phyloP scores from a whole-genome alignment of 192 early-diverging fungal species.

The Phycomyces blakesleeanus region DNA sequence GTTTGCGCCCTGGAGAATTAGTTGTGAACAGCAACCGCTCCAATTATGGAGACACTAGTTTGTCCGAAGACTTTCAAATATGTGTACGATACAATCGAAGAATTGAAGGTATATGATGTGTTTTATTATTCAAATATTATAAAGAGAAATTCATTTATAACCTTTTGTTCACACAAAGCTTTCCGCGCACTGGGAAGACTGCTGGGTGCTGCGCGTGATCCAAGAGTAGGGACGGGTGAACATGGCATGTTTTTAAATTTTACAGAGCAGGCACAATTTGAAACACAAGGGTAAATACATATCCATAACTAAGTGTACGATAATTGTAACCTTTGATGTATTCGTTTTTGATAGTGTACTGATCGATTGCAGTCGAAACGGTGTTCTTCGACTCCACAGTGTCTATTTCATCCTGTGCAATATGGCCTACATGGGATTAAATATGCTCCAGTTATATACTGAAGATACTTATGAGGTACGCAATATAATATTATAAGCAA shows the following conservation, averaged over 20 bases:
- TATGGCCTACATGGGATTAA: constrained; percentile 83
- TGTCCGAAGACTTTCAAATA: constrained; percentile 34
- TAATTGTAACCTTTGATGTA: not conserved
- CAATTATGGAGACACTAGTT: constrained; percentile 3
- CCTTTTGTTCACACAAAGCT: constrained; percentile 34
- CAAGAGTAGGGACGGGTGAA: constrained; percentile 13
- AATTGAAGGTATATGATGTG: constrained; percentile 58
- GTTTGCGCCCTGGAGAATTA: constrained; percentile 23
- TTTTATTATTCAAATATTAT: too few species aligned
- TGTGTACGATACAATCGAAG: constrained; percentile 54
- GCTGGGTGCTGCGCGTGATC: constrained; percentile 42
- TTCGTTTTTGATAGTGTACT: constrained; percentile 47
- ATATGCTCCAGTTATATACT: constrained; percentile 86
- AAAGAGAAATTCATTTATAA: too few species aligned
- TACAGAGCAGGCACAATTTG: constrained; percentile 62
- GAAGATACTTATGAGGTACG: constrained; percentile 82
- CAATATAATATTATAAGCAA: constrained; percentile 17
- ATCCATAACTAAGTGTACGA: not conserved
- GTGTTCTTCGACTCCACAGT: constrained; percentile 58
- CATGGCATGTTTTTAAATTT: constrained; percentile 42
- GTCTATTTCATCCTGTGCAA: constrained; percentile 67
- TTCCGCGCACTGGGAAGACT: constrained; percentile 74
- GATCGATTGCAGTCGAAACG: constrained; percentile 85
- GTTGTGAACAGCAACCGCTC: constrained; percentile 12
- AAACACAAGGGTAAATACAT: constrained; percentile 55